Percentiles rank a stretch among this genome's conserved stretches.
These are phyloP conservation scores for Trichosanthes cucumerina DNA, from an alignment of 306 rosid species.

Conservation along the genomic window DNA sequence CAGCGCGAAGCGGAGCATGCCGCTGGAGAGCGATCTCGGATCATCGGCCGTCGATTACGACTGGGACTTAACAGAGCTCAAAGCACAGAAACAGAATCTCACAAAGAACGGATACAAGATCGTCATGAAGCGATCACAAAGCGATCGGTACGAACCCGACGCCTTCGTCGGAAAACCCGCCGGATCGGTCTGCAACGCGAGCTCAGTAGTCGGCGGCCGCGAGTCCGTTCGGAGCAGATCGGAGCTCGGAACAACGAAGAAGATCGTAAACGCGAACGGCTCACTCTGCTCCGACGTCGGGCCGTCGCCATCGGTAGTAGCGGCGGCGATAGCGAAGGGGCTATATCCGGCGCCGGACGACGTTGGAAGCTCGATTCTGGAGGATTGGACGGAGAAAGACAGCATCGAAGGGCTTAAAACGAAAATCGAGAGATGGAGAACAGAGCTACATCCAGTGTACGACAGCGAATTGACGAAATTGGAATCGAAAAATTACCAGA, in stretches of 20 bases:
- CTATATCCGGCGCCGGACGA: constrained; percentile 23
- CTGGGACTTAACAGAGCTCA: constrained; percentile 22
- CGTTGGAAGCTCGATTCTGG: constrained; percentile 24
- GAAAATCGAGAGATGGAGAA: constrained; percentile 64
- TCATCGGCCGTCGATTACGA: constrained; percentile 28
- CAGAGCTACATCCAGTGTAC: constrained; percentile 44
- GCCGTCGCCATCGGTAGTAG: constrained; percentile 64
- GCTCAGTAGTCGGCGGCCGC: not conserved
- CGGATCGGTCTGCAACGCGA: constrained; percentile 6
- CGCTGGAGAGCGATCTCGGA: constrained; percentile 49
- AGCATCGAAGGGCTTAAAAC: constrained; percentile 46
- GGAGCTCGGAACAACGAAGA: not conserved
- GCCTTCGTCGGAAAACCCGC: not conserved
- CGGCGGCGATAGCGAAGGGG: constrained; percentile 58
- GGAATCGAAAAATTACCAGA: not conserved
- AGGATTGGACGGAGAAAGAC: constrained; percentile 45
- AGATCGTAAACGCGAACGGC: constrained; percentile 18
- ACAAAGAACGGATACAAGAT: not conserved
- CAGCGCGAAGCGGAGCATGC: constrained; percentile 55
- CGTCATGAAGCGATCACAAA: constrained; percentile 15
- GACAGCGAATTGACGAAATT: constrained; percentile 13
- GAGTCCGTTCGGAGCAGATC: not conserved
- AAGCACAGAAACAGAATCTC: not conserved
- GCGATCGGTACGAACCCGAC: constrained; percentile 17
- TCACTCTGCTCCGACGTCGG: constrained; percentile 52